Evolutionary conservation across 257 asterid genomes (phyloP).

Genomic region (Pogostemon cablin): DNA sequence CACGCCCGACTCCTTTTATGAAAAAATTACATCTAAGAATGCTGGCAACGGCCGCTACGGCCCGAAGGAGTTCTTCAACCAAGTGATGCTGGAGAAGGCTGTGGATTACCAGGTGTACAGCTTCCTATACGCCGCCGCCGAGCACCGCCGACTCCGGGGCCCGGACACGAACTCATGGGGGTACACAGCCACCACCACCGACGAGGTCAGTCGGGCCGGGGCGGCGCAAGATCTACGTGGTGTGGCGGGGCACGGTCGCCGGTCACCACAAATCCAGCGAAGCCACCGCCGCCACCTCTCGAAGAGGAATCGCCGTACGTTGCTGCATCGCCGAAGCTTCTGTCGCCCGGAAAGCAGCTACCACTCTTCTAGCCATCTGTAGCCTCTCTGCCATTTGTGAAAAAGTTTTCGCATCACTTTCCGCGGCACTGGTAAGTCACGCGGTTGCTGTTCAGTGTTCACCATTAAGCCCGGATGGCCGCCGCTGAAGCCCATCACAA

Average conservation of each 20-base stretch:
- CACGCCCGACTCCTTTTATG: conserved; percentile 77
- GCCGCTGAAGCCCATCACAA: too few species aligned
- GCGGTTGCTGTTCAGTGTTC: too few species aligned
- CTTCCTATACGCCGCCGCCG: conserved; percentile 73
- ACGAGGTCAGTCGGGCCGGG: conserved; percentile 50
- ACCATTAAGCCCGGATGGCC: too few species aligned
- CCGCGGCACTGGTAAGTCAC: too few species aligned
- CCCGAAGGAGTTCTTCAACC: conserved; percentile 60
- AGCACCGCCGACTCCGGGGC: background rate
- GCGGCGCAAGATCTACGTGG: conserved; percentile 70
- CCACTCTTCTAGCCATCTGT: too few species aligned
- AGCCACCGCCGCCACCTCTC: too few species aligned
- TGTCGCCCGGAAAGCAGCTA: too few species aligned
- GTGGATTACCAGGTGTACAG: conserved; percentile 42
- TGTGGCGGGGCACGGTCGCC: conserved; percentile 74
- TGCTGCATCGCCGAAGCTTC: too few species aligned
- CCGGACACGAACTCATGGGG: conserved; percentile 42
- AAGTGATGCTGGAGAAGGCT: conserved; percentile 55
- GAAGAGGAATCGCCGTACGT: too few species aligned
- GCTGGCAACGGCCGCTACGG: conserved; percentile 76
- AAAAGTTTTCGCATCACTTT: too few species aligned
- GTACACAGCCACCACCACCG: conserved; percentile 64
- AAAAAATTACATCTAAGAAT: conserved; percentile 61
- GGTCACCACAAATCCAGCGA: too few species aligned
- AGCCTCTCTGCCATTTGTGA: too few species aligned